Evolutionary conservation across 306 rosid genomes (phyloP).

Genomic region (Glycyrrhiza uralensis): DNA sequence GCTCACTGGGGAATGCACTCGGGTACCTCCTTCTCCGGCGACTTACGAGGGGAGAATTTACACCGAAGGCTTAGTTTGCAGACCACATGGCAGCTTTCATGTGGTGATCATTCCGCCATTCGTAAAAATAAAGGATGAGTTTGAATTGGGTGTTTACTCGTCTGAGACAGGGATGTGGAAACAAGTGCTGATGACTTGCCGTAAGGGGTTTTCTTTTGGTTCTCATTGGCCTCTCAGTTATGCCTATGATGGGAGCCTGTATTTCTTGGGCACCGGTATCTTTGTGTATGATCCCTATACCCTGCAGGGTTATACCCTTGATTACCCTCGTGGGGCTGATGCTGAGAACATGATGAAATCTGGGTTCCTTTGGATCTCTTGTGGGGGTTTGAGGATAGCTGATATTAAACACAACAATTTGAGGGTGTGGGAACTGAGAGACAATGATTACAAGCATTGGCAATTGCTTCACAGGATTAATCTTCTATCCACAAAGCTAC

Average conservation of each 20-base stretch:
- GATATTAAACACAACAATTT: conserved; percentile 14
- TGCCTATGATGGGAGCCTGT: background rate
- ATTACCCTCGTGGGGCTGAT: conserved; percentile 5
- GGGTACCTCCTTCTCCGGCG: background rate
- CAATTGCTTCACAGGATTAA: background rate
- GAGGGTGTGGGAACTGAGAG: conserved; percentile 9
- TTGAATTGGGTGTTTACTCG: background rate
- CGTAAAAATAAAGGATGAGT: background rate
- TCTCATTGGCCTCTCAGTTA: conserved; percentile 26
- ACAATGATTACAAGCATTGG: background rate
- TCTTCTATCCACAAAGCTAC: background rate
- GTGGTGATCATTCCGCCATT: conserved; percentile 10
- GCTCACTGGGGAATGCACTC: background rate
- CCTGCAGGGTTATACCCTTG: background rate
- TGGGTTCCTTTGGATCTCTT: conserved; percentile 13
- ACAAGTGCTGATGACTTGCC: background rate
- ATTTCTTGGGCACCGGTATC: conserved; percentile 24
- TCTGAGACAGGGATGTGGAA: conserved; percentile 7
- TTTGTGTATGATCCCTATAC: conserved; percentile 11
- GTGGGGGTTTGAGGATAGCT: conserved; percentile 10
- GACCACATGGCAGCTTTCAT: too few species aligned
- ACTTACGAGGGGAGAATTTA: too few species aligned
- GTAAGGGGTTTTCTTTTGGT: conserved; percentile 13
- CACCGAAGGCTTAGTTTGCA: too few species aligned
- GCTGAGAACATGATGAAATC: conserved; percentile 28